Evolutionary conservation across 495 filamentous ascomycete species (phyloP).

Genomic region (Chaetomium tenue): DNA sequence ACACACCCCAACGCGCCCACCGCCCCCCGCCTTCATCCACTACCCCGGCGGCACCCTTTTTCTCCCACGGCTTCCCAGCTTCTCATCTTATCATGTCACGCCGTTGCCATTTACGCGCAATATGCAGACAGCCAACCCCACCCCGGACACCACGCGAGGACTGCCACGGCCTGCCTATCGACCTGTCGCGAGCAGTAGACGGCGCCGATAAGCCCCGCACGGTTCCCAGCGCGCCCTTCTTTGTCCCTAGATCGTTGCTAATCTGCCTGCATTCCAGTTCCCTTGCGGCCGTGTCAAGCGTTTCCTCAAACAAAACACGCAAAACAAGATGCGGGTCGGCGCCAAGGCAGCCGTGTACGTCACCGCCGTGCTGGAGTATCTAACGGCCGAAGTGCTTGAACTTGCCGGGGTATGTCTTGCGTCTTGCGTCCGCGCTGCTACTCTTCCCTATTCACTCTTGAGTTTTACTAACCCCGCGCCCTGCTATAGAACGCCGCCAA

Average conservation of each 20-base stretch:
- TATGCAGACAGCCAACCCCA: neutral
- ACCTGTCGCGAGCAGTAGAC: neutral
- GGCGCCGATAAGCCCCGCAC: neutral
- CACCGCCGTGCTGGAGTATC: conserved; percentile 95
- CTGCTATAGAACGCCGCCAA: conserved; percentile 80
- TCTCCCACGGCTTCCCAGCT: neutral
- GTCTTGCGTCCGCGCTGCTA: conserved; percentile 29
- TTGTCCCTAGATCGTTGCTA: conserved; percentile 34
- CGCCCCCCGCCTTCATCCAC: conserved; percentile 27
- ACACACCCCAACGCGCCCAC: neutral
- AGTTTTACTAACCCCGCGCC: conserved; percentile 5
- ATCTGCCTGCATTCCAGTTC: conserved; percentile 60
- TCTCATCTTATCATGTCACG: neutral
- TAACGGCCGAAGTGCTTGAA: conserved; percentile 97
- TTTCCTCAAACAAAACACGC: conserved; percentile 98
- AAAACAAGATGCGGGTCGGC: conserved; percentile 99
- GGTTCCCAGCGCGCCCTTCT: neutral
- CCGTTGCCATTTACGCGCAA: neutral
- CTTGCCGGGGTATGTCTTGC: conserved; percentile 70
- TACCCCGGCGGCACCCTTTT: conserved; percentile 13
- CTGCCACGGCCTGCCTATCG: neutral
- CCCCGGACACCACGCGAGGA: neutral
- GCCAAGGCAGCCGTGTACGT: conserved; percentile 99
- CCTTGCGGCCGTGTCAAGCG: conserved; percentile 99
- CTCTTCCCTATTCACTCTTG: conserved; percentile 8